phyloP scores from a whole-genome alignment of 805 yeast species.

The Kazachstania bromeliacearum region DNA sequence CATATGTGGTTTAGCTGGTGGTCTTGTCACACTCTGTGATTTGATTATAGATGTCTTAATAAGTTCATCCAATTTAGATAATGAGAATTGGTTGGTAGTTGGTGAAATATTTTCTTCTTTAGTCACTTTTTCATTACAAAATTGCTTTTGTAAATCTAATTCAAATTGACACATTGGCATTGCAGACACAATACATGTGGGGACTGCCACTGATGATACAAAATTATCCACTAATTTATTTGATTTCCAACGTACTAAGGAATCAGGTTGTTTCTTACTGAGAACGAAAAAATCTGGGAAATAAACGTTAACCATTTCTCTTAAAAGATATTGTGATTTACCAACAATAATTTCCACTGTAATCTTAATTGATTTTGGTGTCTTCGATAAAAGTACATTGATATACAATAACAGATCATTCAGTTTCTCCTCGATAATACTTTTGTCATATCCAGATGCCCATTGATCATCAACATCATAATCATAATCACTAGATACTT shows the following conservation, averaged over 20 bases:
- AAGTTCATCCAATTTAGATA: too few relatives aligned
- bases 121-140: background rate
- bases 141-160: slow-evolving; percentile 7
- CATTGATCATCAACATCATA: slow-evolving; percentile 14
- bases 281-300: slow-evolving; percentile 26
- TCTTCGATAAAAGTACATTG: slow-evolving; percentile 10
- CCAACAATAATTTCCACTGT: slow-evolving; percentile 29
- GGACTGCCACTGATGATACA: slow-evolving; percentile 21
- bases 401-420: slow-evolving; percentile 17
- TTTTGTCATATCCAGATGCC: slow-evolving; percentile 26
- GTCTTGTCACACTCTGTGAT: background rate
- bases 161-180: slow-evolving; percentile 24
- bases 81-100: too few relatives aligned
- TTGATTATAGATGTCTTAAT: too few relatives aligned
- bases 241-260: slow-evolving; percentile 21
- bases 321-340: slow-evolving; percentile 15
- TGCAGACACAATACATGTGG: slow-evolving; percentile 24
- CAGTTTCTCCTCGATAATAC: slow-evolving; percentile 15
- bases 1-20: background rate
- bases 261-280: slow-evolving; percentile 19
- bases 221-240: slow-evolving; percentile 19
- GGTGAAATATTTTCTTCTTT: too few relatives aligned
- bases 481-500: background rate
- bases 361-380: slow-evolving; percentile 20
- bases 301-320: slow-evolving; percentile 26